Conservation (phyloP, 2,329 filamentous ascomycete species). For the Iodosphaeria phyllophila region DNA sequence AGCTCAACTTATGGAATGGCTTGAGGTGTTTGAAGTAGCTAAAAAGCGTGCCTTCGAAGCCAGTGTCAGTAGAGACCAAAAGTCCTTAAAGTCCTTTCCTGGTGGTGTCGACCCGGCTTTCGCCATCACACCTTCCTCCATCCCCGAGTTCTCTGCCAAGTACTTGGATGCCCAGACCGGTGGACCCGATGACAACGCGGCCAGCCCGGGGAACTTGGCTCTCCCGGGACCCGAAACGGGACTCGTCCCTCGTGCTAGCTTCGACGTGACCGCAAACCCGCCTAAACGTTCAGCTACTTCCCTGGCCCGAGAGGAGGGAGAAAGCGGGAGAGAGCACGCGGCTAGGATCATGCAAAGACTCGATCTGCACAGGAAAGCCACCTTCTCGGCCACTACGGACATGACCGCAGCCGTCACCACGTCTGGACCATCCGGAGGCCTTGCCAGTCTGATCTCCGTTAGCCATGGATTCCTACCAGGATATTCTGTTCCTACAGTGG, state of each 20-base stretch:
- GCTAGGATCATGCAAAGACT: constrained; percentile 84
- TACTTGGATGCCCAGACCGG: constrained; percentile 42
- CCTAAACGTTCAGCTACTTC: constrained; percentile 39
- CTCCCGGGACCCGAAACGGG: constrained; percentile 41
- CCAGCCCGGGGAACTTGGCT: constrained; percentile 34
- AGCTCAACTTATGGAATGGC: constrained; percentile 80
- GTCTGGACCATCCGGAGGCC: constrained; percentile 36
- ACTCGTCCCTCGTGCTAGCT: constrained; percentile 43
- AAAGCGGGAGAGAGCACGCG: constrained; percentile 63
- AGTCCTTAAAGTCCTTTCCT: constrained; percentile 22
- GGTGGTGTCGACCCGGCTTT: constrained; percentile 58
- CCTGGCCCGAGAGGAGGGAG: constrained; percentile 45
- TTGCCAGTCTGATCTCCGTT: constrained; percentile 70
- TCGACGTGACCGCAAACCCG: constrained; percentile 38
- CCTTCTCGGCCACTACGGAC: constrained; percentile 29
- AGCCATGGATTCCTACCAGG: constrained; percentile 64
- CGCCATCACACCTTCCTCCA: constrained; percentile 72
- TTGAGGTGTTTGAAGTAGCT: constrained; percentile 79
- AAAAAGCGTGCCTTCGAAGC: constrained; percentile 83
- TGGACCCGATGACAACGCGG: constrained; percentile 15
- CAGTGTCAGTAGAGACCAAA: constrained; percentile 33
- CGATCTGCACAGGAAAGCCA: constrained; percentile 69
- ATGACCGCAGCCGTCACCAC: constrained; percentile 18
- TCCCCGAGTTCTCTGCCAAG: constrained; percentile 81
- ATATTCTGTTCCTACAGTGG: constrained; percentile 14